These are phyloP conservation scores for Oryza officinalis DNA, from an alignment of 176 grass and related monocot genomes.

Conservation along the genomic window DNA sequence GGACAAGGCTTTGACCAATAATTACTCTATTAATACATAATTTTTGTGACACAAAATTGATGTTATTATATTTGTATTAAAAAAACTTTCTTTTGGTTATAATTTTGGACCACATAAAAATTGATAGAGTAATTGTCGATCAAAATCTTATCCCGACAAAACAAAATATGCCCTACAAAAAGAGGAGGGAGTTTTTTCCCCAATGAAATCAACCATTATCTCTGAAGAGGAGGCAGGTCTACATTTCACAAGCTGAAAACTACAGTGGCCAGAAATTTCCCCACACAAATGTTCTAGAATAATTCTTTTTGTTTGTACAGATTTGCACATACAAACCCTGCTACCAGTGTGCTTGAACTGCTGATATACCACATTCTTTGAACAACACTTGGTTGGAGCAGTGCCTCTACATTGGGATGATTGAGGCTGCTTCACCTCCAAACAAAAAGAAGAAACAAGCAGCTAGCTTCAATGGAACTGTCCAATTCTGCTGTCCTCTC, in stretches of 20 bases:
- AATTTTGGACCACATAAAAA: too few relatives aligned
- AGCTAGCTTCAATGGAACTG: slow-evolving; percentile 52
- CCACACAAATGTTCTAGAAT: slow-evolving; percentile 3
- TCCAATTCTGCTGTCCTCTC: slow-evolving; percentile 54
- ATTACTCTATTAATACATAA: too few relatives aligned
- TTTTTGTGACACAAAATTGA: too few relatives aligned
- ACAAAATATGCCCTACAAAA: too few relatives aligned
- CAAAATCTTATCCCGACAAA: too few relatives aligned
- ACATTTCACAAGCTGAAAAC: background rate
- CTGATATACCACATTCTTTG: slow-evolving; percentile 31
- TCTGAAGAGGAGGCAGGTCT: background rate
- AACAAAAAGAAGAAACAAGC: slow-evolving; percentile 62
- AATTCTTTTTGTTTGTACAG: background rate
- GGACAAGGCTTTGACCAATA: too few relatives aligned
- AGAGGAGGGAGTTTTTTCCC: background rate
- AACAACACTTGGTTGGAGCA: slow-evolving; percentile 35
- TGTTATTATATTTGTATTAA: too few relatives aligned
- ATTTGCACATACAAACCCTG: background rate
- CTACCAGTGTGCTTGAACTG: slow-evolving; percentile 18
- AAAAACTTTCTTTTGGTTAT: too few relatives aligned
- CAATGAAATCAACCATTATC: slow-evolving; percentile 13
- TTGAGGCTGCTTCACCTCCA: slow-evolving; percentile 48
- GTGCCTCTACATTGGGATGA: slow-evolving; percentile 41
- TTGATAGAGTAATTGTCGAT: too few relatives aligned
- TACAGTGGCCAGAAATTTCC: background rate